phyloP scores from a whole-genome alignment of 129 eudicot genomes.

The Lonicera japonica region DNA sequence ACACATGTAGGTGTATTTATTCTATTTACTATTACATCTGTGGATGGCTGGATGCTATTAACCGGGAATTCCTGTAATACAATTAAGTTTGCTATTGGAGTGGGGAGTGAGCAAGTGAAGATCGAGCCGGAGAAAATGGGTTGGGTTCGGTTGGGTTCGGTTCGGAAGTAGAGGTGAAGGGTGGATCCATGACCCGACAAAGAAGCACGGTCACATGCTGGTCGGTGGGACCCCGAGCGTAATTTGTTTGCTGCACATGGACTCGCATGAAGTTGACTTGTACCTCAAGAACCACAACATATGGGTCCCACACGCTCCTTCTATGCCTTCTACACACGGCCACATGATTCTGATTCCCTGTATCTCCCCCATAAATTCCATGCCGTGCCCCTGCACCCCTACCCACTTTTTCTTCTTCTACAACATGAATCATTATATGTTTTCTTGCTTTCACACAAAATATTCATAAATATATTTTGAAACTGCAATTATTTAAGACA shows the following conservation, averaged over 20 bases:
- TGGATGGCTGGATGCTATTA: too few species aligned
- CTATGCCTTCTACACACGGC: slow-evolving; percentile 1
- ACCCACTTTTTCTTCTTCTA: background rate
- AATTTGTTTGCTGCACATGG: slow-evolving; percentile 5
- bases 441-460: too few species aligned
- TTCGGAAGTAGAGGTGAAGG: background rate
- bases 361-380: background rate
- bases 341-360: slow-evolving; percentile 8
- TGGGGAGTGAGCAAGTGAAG: too few species aligned
- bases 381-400: background rate
- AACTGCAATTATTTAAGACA: too few species aligned
- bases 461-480: too few species aligned
- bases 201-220: slow-evolving; percentile 36
- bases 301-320: slow-evolving; percentile 7
- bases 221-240: slow-evolving; percentile 24
- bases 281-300: slow-evolving; percentile 19
- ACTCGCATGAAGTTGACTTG: slow-evolving; percentile 8
- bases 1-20: too few species aligned
- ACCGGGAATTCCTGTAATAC: too few species aligned
- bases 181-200: slow-evolving; percentile 23
- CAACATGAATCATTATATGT: background rate
- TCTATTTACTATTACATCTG: too few species aligned
- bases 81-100: too few species aligned
- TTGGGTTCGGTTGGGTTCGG: background rate
- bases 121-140: too few species aligned